Conservation (phyloP, 163 green algal species). For the Scenedesmus sp. region DNA sequence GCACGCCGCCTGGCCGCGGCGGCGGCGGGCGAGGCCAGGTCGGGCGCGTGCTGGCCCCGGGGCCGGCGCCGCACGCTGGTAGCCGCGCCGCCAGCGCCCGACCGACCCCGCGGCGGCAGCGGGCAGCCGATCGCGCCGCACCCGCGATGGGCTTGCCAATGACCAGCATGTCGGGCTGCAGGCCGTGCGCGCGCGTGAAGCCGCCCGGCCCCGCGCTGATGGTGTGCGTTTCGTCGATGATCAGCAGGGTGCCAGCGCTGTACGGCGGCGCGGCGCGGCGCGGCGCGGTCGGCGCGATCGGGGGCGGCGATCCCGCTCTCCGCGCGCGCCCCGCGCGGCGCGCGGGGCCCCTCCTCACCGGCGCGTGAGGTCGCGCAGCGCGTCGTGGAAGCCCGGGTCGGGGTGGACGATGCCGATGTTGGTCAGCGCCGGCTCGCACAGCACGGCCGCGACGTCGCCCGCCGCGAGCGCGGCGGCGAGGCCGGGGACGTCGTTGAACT, state of each 20-base stretch:
- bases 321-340: no score
- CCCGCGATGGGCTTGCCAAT: conserved; percentile 25
- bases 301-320: not conserved
- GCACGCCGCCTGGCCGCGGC: not conserved
- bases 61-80: no score
- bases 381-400: not conserved
- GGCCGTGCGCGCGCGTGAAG: not conserved
- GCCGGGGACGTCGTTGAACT: conserved; percentile 11
- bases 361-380: conserved; percentile 3
- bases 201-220: conserved; percentile 9
- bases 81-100: no score
- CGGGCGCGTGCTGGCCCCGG: no score
- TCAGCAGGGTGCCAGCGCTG: conserved; percentile 13
- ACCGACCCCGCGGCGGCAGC: no score
- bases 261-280: no score
- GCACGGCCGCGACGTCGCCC: conserved; percentile 9
- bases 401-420: conserved; percentile 26
- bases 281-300: not conserved
- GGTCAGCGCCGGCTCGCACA: conserved; percentile 18
- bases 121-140: no score
- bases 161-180: conserved; percentile 23
- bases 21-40: not conserved
- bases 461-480: not conserved
- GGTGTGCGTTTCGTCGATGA: conserved; percentile 30
- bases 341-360: not conserved